phyloP scores from a whole-genome alignment of 2,329 filamentous ascomycete genomes.

The Alternaria arbusti region DNA sequence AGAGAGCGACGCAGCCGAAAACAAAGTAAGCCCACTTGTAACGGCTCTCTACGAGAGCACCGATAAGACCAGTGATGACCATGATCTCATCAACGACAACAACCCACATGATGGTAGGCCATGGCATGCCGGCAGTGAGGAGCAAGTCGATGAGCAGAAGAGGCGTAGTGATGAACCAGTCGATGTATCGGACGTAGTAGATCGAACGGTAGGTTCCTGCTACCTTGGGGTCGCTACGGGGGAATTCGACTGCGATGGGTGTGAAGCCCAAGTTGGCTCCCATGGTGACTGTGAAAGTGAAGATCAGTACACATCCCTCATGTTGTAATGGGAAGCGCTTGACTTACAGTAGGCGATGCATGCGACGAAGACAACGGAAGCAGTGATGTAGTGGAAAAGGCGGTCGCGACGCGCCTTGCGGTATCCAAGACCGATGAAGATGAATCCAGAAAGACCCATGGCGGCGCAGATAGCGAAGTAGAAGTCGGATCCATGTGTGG shows the following conservation, averaged over 20 bases:
- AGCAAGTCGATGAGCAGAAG: conserved; percentile 68
- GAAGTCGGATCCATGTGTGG: conserved; percentile 65
- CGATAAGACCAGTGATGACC: conserved; percentile 71
- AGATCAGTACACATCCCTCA: not conserved
- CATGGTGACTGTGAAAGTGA: conserved; percentile 57
- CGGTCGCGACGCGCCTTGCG: conserved; percentile 63
- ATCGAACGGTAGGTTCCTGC: conserved; percentile 64
- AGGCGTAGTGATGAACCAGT: conserved; percentile 70
- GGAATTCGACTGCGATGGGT: conserved; percentile 68
- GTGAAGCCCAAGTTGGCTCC: conserved; percentile 70
- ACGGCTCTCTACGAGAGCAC: conserved; percentile 64
- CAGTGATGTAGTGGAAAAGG: conserved; percentile 70
- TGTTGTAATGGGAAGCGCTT: not conserved
- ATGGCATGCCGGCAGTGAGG: conserved; percentile 69
- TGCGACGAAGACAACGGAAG: conserved; percentile 63
- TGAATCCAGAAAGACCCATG: conserved; percentile 63
- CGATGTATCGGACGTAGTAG: conserved; percentile 71
- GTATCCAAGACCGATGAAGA: conserved; percentile 60
- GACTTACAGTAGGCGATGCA: conserved; percentile 63
- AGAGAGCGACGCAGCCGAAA: conserved; percentile 60
- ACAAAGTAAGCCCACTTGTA: conserved; percentile 75
- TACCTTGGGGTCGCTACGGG: conserved; percentile 53
- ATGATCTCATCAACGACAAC: conserved; percentile 70
- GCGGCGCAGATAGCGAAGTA: conserved; percentile 67
- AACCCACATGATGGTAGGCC: conserved; percentile 67